Percentiles rank a stretch among this genome's conserved stretches.
Conservation (phyloP, 2,329 filamentous ascomycete genomes). For the Zasmidium citrigriseum region DNA sequence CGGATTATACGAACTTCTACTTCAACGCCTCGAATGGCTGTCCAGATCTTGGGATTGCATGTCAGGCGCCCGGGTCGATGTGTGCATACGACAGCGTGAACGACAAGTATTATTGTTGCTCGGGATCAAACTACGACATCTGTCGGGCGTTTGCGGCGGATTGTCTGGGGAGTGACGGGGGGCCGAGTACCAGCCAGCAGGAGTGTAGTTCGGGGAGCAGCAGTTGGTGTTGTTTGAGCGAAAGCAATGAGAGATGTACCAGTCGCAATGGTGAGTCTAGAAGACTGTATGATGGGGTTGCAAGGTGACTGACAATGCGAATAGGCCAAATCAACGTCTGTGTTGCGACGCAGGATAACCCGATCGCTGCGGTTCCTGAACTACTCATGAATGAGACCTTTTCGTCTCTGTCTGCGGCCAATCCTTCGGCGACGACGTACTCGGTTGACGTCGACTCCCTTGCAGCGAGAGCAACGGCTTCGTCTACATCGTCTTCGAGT, state of each 20-base stretch:
- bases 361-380: conserved; percentile 10
- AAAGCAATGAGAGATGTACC: conserved; percentile 14
- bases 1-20: conserved; percentile 18
- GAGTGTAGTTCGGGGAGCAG: conserved; percentile 5
- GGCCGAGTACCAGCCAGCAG: conserved; percentile 7
- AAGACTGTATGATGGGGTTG: background rate
- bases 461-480: conserved; percentile 5
- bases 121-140: conserved; percentile 9
- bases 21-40: conserved; percentile 13
- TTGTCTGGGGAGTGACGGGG: conserved; percentile 12
- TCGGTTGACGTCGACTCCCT: conserved; percentile 12
- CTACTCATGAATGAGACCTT: conserved; percentile 15
- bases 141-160: conserved; percentile 16
- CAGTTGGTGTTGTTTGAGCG: conserved; percentile 18
- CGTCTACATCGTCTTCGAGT: background rate
- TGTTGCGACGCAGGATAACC: conserved; percentile 15
- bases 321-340: conserved; percentile 18
- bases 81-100: conserved; percentile 19
- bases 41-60: conserved; percentile 11
- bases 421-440: conserved; percentile 11
- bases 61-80: conserved; percentile 6
- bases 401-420: conserved; percentile 13
- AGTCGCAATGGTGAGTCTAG: conserved; percentile 12
- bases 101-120: conserved; percentile 20
- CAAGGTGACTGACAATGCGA: background rate